Base-by-base conservation (phyloP, 1,284 basidiomycete genomes). In the Tranzscheliella williamsii region DNA sequence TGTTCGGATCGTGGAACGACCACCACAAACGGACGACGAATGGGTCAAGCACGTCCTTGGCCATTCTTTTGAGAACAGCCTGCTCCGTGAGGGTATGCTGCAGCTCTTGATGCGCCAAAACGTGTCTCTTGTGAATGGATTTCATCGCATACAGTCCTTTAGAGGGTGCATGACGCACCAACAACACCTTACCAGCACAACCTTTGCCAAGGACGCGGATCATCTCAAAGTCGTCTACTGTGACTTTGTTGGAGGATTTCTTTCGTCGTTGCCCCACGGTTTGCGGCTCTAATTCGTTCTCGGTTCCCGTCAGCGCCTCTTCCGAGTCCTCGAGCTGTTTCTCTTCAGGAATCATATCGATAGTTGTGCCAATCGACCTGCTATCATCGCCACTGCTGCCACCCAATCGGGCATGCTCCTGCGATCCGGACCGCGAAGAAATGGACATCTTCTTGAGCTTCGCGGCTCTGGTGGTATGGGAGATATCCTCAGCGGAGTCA, bases 31-130 rank as follows among this genome's bases (percentile, higher is more conserved):
- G 72, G 41, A 77, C 75, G 26, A 77, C 75, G 46, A 77, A 77
- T 5, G 75, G 75, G 39, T 77, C 38, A 52, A 68, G 38, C 60
- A 64, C 46, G 33, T 79, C 78, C 20, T 71, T 71, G 4, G 81
- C 79, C 87, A 96, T 93, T 40, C 89, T 83, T 79, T 89, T 91
- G 43, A 77, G 62, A 27, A 77, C 75, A 47, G 70, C 61, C 45
- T 76, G 75, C 51, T 77, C 75, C 17, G 75, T 70, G 48, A 76
- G 66, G 30, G 72, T 75, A 29, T 75, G 73, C 46, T 73, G 72
- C 24, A 77, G 60, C 57, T 77, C 75, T 49, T 77, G 75, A 13
- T 75, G 70, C 34, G 75, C 75, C 18, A 76, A 64, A 56, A 77
- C 75, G 35, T 77, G 73, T 40, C 70, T 61, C 51, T 77, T 77